A percentile compares a stretch with the other conserved stretches of the same genome.
These are phyloP conservation scores for Fragosphaeria purpurea DNA, from an alignment of 2,329 filamentous ascomycete species.

Conservation along the genomic window DNA sequence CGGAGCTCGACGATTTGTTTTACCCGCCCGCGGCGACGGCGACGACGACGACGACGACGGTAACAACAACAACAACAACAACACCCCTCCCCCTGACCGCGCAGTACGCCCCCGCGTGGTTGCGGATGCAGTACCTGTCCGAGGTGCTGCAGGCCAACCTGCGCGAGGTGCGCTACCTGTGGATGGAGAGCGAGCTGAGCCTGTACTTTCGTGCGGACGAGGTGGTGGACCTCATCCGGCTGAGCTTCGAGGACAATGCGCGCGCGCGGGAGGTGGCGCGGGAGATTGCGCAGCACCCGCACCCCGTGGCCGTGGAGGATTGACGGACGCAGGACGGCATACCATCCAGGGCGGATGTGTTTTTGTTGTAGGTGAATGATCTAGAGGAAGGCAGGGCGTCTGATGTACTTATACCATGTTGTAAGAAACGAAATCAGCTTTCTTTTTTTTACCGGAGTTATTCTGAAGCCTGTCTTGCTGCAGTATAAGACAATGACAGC, in stretches of 20 bases:
- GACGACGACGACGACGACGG: constrained; percentile 20
- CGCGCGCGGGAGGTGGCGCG: constrained; percentile 47
- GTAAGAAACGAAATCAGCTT: too few relatives aligned
- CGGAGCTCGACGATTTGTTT: constrained; percentile 51
- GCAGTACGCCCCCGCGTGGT: constrained; percentile 52
- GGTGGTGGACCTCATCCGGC: constrained; percentile 50
- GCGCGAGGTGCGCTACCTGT: constrained; percentile 51
- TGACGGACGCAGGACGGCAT: background rate
- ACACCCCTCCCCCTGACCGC: constrained; percentile 41
- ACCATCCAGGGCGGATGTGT: too few relatives aligned
- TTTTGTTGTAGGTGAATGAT: too few relatives aligned
- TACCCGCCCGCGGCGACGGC: constrained; percentile 18
- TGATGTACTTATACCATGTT: too few relatives aligned
- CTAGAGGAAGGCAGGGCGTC: too few relatives aligned
- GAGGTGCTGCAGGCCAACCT: constrained; percentile 58
- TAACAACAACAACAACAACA: too few relatives aligned
- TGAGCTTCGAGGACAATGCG: constrained; percentile 55
- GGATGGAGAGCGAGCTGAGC: constrained; percentile 56
- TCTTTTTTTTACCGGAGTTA: too few relatives aligned
- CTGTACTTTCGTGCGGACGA: constrained; percentile 52
- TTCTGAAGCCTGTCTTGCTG: too few relatives aligned
- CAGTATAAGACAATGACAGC: too few relatives aligned
- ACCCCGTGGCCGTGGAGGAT: constrained; percentile 22
- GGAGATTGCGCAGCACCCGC: constrained; percentile 45
- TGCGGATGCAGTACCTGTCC: constrained; percentile 53